Evolutionary conservation across 257 asterid species (phyloP).

Genomic region (Nicotiana paniculata): DNA sequence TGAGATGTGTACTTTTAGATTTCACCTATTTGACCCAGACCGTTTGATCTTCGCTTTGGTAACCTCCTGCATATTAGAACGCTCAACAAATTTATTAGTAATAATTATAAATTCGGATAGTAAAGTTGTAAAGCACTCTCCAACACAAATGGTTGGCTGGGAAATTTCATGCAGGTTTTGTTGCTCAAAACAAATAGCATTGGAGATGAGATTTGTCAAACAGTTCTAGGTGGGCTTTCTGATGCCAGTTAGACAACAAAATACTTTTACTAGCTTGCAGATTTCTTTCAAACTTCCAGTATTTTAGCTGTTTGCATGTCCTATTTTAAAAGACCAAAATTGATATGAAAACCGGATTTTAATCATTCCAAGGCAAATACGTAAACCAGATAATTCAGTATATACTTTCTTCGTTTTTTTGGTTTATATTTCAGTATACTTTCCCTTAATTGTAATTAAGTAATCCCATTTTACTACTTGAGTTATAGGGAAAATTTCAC

Average conservation of each 20-base stretch:
- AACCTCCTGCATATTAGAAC: slow-evolving; percentile 2
- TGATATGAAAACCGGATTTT: background rate
- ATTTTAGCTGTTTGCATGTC: background rate
- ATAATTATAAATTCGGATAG: background rate
- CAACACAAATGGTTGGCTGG: background rate
- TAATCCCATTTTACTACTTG: background rate
- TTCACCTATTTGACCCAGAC: slow-evolving; percentile 3
- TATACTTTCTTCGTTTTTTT: background rate
- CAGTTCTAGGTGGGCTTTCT: background rate
- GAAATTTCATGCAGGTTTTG: background rate
- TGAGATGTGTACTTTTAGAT: background rate
- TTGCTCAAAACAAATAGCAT: background rate
- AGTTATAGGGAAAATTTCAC: background rate
- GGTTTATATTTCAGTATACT: no score
- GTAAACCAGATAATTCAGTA: background rate
- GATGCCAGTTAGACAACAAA: background rate
- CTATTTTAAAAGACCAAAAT: background rate
- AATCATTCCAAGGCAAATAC: background rate
- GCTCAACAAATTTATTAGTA: background rate
- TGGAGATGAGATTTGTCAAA: background rate
- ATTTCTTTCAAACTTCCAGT: background rate
- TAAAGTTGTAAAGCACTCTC: background rate
- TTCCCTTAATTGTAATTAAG: background rate
- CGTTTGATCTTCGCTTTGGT: background rate
- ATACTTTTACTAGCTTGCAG: background rate